phyloP scores from a whole-genome alignment of 2,329 filamentous ascomycete species.

The Cercospora zeae-maydis region DNA sequence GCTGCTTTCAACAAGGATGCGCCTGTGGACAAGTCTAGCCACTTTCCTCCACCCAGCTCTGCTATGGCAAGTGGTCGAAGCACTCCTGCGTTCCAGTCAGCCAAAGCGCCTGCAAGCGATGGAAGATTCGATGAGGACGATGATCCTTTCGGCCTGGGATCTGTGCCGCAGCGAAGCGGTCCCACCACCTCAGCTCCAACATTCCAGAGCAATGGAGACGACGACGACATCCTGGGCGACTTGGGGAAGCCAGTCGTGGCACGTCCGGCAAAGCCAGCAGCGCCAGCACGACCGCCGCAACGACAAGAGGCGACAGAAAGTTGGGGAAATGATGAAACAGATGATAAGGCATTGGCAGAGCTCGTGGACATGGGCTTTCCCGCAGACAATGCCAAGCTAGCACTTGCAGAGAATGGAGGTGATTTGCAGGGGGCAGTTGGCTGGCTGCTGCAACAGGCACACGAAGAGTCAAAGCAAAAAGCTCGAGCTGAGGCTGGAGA shows the following conservation, averaged over 20 bases:
- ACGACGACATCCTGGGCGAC: conserved; percentile 62
- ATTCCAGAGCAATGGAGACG: conserved; percentile 32
- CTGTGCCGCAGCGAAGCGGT: conserved; percentile 25
- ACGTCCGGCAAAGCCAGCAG: conserved; percentile 26
- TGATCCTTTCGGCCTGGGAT: conserved; percentile 77
- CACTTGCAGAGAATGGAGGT: conserved; percentile 73
- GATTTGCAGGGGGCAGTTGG: conserved; percentile 85
- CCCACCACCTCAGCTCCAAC: conserved; percentile 25
- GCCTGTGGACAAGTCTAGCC: conserved; percentile 57
- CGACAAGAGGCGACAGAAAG: conserved; percentile 6
- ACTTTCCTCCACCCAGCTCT: conserved; percentile 50
- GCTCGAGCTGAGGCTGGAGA: conserved; percentile 39
- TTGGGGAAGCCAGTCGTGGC: conserved; percentile 58
- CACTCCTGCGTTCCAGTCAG: conserved; percentile 35
- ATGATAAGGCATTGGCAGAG: conserved; percentile 76
- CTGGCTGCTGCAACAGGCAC: conserved; percentile 86
- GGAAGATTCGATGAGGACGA: conserved; percentile 59
- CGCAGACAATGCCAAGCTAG: conserved; percentile 74
- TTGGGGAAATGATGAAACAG: conserved; percentile 18
- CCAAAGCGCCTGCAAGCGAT: conserved; percentile 2
- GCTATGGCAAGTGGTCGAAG: conserved; percentile 40
- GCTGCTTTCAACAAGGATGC: conserved; percentile 59
- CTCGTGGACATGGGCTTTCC: conserved; percentile 94
- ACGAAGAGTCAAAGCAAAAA: conserved; percentile 75
- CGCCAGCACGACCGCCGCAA: conserved; percentile 1